Conservation (phyloP, 441 rosid species). For the Croton laevigatus region DNA sequence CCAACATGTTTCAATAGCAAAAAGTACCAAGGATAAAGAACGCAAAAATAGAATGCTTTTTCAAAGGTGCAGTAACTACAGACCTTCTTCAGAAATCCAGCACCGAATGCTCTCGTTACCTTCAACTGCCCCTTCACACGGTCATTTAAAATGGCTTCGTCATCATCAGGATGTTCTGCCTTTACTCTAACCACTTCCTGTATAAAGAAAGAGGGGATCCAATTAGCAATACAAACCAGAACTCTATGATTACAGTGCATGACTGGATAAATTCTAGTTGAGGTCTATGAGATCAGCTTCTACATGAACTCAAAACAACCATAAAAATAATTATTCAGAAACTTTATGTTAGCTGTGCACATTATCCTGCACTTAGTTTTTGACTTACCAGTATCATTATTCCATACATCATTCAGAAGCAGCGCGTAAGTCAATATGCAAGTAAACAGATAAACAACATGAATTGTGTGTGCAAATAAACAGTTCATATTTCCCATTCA, state of each 20-base stretch:
- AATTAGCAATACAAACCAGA: constrained; percentile 2
- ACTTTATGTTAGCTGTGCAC: not conserved
- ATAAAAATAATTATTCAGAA: not conserved
- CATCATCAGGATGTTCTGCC: constrained; percentile 84
- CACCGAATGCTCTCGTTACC: constrained; percentile 95
- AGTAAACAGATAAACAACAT: not conserved
- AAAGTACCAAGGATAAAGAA: constrained; percentile 7
- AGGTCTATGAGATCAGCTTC: constrained; percentile 6
- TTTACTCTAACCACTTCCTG: constrained; percentile 85
- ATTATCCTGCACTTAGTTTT: not conserved
- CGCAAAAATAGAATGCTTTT: constrained; percentile 4
- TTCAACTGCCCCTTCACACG: constrained; percentile 90
- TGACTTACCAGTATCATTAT: not conserved
- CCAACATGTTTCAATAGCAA: constrained; percentile 1
- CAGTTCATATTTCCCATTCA: not conserved
- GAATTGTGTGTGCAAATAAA: not conserved
- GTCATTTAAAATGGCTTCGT: constrained; percentile 72
- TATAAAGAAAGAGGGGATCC: constrained; percentile 21
- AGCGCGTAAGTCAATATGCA: not conserved
- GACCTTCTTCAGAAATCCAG: constrained; percentile 91
- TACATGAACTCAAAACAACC: constrained; percentile 2
- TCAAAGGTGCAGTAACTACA: constrained; percentile 18
- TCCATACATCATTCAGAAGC: not conserved
- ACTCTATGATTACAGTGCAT: not conserved
- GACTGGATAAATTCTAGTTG: not conserved